These are phyloP conservation scores for Papiliotrema fonsecae DNA, from an alignment of 1,284 basidiomycete genomes.

Conservation along the genomic window DNA sequence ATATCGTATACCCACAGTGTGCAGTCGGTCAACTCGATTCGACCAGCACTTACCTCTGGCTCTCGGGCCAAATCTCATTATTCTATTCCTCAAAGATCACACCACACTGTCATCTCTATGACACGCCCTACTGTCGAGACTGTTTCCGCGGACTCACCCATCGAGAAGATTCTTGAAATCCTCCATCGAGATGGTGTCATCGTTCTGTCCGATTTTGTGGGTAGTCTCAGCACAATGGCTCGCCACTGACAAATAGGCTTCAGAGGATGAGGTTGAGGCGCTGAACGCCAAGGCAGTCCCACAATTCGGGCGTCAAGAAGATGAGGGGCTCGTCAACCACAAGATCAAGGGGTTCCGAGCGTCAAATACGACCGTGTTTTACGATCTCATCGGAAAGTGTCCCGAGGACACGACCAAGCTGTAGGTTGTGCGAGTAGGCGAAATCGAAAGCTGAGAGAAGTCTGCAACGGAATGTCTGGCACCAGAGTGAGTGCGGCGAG, in stretches of 20 bases:
- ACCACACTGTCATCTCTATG: background rate
- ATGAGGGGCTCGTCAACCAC: constrained; percentile 9
- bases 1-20: no score
- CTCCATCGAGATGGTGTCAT: constrained; percentile 19
- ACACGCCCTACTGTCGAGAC: constrained; percentile 8
- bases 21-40: no score
- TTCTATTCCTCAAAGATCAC: no score
- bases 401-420: constrained; percentile 5
- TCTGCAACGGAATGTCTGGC: constrained; percentile 16
- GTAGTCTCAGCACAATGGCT: background rate
- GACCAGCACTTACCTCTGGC: no score
- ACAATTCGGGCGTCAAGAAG: constrained; percentile 15
- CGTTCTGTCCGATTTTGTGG: constrained; percentile 19
- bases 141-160: constrained; percentile 10
- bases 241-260: constrained; percentile 2
- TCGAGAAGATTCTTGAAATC: constrained; percentile 17
- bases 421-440: no score
- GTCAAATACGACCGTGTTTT: constrained; percentile 1
- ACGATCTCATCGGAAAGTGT: constrained; percentile 2
- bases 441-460: background rate
- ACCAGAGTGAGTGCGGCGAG: constrained; percentile 8
- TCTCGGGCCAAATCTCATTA: no score
- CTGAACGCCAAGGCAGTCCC: constrained; percentile 14
- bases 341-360: constrained; percentile 12
- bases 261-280: constrained; percentile 17